These are phyloP conservation scores for Tulasnella sp. DNA, from an alignment of 768 basidiomycete genomes.

Conservation along the genomic window DNA sequence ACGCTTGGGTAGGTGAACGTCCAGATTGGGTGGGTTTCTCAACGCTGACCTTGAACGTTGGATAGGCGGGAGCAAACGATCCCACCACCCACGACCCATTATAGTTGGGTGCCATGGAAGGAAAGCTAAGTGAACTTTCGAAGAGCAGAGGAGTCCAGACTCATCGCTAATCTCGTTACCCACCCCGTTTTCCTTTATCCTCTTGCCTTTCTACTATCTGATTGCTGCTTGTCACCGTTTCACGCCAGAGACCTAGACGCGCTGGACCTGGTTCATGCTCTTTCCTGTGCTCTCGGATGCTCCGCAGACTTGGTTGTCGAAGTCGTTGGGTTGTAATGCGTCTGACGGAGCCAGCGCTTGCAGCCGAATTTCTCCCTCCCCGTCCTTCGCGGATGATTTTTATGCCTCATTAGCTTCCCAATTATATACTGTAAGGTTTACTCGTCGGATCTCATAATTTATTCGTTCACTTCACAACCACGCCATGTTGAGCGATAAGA, in stretches of 20 bases:
- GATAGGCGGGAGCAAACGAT: not conserved
- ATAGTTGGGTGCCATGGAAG: not conserved
- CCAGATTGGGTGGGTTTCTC: not conserved
- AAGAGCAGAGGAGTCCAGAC: too few relatives aligned
- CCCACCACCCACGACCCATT: not conserved
- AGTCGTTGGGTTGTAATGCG: too few relatives aligned
- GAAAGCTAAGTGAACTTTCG: not conserved
- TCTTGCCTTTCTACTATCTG: not conserved
- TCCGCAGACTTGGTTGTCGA: too few relatives aligned
- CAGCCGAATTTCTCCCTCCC: not conserved
- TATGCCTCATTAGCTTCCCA: not conserved
- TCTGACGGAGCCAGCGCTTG: not conserved
- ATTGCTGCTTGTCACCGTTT: not conserved
- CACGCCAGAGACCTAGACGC: not conserved
- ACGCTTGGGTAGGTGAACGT: not conserved
- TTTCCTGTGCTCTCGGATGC: not conserved
- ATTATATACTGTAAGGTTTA: too few relatives aligned
- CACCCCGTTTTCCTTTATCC: not conserved
- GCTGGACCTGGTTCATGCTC: too few relatives aligned
- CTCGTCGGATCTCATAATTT: not conserved
- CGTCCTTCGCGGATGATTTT: not conserved
- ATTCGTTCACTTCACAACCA: not conserved
- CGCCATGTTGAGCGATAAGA: not conserved
- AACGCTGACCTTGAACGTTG: not conserved
- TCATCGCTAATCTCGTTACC: not conserved